phyloP scores from a whole-genome alignment of 805 yeast genomes.

The Dipodascus albidus region DNA sequence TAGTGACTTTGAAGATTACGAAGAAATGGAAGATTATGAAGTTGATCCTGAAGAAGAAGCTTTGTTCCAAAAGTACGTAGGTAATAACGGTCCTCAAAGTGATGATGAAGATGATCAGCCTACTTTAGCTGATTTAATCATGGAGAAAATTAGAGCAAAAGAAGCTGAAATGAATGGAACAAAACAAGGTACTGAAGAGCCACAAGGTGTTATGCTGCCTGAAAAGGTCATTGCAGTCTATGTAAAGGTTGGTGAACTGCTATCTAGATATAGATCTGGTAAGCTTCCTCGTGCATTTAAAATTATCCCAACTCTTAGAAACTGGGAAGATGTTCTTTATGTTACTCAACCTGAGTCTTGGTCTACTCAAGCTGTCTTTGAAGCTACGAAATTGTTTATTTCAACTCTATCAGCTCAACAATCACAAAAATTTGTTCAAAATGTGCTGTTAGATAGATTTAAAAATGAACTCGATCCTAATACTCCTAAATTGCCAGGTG shows the following conservation, averaged over 20 bases:
- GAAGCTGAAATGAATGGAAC: slow-evolving; percentile 29
- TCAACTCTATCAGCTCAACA: slow-evolving; percentile 80
- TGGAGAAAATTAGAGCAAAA: slow-evolving; percentile 78
- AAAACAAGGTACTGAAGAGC: slow-evolving; percentile 25
- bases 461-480: slow-evolving; percentile 29
- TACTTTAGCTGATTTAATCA: slow-evolving; percentile 76
- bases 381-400: slow-evolving; percentile 89
- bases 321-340: slow-evolving; percentile 91
- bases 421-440: slow-evolving; percentile 71
- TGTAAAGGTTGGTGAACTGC: slow-evolving; percentile 77
- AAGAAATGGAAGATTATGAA: slow-evolving; percentile 45
- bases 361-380: slow-evolving; percentile 93
- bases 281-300: slow-evolving; percentile 94
- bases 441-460: slow-evolving; percentile 29
- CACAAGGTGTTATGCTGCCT: slow-evolving; percentile 71
- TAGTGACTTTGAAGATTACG: slow-evolving; percentile 31
- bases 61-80: slow-evolving; percentile 60
- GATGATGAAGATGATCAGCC: slow-evolving; percentile 18
- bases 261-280: slow-evolving; percentile 88
- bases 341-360: slow-evolving; percentile 88
- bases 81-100: slow-evolving; percentile 15
- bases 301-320: slow-evolving; percentile 80
- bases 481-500: slow-evolving; percentile 4
- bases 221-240: slow-evolving; percentile 95
- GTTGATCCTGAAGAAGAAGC: slow-evolving; percentile 76